A percentile compares a stretch with the other conserved stretches of the same genome.
Evolutionary conservation across 1,284 basidiomycete genomes (phyloP).

Genomic region (Wolfiporia cocos): DNA sequence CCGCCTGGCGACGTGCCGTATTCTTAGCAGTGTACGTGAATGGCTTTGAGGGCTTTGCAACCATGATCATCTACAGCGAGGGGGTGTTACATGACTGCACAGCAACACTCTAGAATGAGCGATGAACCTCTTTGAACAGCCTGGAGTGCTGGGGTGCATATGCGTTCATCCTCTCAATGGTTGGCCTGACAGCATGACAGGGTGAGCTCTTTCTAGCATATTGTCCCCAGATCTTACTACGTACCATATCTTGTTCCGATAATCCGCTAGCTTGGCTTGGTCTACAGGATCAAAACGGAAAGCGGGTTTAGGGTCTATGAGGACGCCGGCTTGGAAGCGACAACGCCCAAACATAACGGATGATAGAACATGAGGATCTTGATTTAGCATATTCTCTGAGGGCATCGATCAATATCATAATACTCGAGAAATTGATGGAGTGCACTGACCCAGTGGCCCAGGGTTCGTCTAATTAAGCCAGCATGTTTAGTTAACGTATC

Average conservation of each 20-base stretch:
- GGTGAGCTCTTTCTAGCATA: background rate
- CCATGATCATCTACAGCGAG: constrained; percentile 26
- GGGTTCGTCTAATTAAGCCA: constrained; percentile 21
- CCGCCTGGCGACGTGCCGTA: constrained; percentile 20
- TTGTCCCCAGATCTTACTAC: background rate
- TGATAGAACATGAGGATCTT: constrained; percentile 27
- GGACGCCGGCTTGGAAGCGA: constrained; percentile 35
- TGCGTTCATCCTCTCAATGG: constrained; percentile 27
- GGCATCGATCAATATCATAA: background rate
- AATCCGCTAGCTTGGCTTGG: constrained; percentile 20
- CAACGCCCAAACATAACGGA: constrained; percentile 35
- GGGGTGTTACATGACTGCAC: background rate
- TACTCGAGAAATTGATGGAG: background rate
- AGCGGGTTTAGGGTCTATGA: constrained; percentile 31
- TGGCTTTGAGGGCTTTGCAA: constrained; percentile 22
- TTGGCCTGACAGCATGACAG: constrained; percentile 21
- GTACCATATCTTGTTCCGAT: constrained; percentile 30
- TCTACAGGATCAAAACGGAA: constrained; percentile 27
- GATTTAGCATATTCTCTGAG: constrained; percentile 32
- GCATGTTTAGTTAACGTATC: background rate
- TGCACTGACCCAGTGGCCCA: constrained; percentile 24
- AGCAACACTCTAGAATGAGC: background rate
- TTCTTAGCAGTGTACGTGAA: constrained; percentile 27
- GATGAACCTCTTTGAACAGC: constrained; percentile 28
- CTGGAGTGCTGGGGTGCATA: constrained; percentile 30